phyloP scores from a whole-genome alignment of 345 rosid genomes.

The Salix brachista region DNA sequence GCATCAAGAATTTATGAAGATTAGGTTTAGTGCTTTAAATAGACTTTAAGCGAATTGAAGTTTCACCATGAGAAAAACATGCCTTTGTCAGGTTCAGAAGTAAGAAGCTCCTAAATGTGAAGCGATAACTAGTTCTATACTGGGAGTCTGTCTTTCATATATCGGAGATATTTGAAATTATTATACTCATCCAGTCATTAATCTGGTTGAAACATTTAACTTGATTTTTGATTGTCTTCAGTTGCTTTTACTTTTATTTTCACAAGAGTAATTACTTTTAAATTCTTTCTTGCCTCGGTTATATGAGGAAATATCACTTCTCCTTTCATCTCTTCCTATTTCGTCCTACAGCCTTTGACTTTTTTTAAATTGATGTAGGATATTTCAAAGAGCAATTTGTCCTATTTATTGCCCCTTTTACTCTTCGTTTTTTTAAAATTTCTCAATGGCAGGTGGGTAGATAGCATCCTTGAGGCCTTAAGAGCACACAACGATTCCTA shows the following conservation, averaged over 20 bases:
- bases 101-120: not conserved
- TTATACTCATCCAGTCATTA: not conserved
- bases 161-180: not conserved
- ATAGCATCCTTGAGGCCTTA: slow-evolving; percentile 73
- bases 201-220: not conserved
- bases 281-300: not conserved
- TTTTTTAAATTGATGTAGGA: not conserved
- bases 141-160: not conserved
- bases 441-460: slow-evolving; percentile 64
- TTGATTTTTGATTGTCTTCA: not conserved
- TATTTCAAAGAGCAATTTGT: not conserved
- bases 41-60: not conserved
- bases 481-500: slow-evolving; percentile 10
- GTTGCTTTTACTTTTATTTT: not conserved
- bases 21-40: not conserved
- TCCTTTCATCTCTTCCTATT: not conserved
- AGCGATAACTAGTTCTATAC: not conserved
- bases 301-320: not conserved
- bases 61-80: not conserved
- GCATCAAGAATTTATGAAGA: not conserved
- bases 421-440: not conserved
- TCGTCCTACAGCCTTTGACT: too few relatives aligned
- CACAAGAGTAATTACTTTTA: not conserved
- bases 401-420: not conserved
- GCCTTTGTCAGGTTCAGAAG: not conserved